Evolutionary conservation across 352 stramenopile species (phyloP), one percentile per base, ranked within the genome.

Genomic region (Pythium vanterpoolii): DNA sequence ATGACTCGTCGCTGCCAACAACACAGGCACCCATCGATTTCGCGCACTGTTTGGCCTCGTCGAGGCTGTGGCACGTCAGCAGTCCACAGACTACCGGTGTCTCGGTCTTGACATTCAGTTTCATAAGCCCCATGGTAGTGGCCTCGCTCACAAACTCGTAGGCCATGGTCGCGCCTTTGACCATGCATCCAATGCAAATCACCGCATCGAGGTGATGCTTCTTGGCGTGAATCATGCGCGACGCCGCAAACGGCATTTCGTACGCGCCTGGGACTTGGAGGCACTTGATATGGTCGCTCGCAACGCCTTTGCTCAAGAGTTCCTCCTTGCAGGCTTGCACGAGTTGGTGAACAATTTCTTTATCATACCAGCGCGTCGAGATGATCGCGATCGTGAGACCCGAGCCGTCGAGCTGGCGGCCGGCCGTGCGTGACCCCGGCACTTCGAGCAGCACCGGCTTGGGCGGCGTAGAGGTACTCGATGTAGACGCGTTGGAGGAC

Each of bases 131-230:
- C 68, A 90, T 90, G 23, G 90, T 77, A 21, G 97, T 86, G 30
- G 96, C 87, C 49, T 98, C 89, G 49, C 86, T 89, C 73, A 99
- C 98, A 68, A 98, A 98, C 83, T 99, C 95, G 69, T 98, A 99
- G 70, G 98, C 92, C 76, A 98, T 96, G 18, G 96, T 99, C 16
- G 95, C 89, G 24, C 96, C 96, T 49, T 98, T 98, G 54, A 96
- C 82, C 54, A 97, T 84, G 62, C 91, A 98, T 11, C 97, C 97
- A 52, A 98, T 84, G 68, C 88, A 98, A 51, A 99, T 85, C 51
- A 99, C 95, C 14, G 93, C 95, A 73, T 99, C 96, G 18, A 98
- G 83, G 21, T 86, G 87, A 19, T 89, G 73, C 21, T 74, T 60
- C 63, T 84, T 84, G 42, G 77, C 90, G 56, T 87, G 43, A 40